These are phyloP conservation scores for Colletotrichum tanaceti DNA, from an alignment of 2,329 filamentous ascomycete genomes.

Conservation along the genomic window DNA sequence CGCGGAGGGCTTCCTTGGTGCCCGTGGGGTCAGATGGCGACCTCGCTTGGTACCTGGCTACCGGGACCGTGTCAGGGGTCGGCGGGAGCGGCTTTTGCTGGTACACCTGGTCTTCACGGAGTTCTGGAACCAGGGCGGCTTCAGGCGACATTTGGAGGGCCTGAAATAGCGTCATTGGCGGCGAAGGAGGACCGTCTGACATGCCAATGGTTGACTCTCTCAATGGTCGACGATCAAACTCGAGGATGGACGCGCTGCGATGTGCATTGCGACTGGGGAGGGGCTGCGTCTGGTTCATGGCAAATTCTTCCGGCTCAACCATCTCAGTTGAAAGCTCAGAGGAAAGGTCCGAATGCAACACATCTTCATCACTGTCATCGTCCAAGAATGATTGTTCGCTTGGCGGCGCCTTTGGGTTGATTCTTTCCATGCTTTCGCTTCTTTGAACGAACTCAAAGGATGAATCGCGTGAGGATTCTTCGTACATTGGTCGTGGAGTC, in stretches of 20 bases:
- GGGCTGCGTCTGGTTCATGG: slow-evolving; percentile 28
- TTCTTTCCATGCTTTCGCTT: slow-evolving; percentile 63
- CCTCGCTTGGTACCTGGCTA: slow-evolving; percentile 51
- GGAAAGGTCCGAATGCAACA: slow-evolving; percentile 68
- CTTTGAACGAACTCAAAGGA: slow-evolving; percentile 68
- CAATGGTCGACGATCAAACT: slow-evolving; percentile 29
- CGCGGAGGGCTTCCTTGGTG: slow-evolving; percentile 52
- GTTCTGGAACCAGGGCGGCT: slow-evolving; percentile 50
- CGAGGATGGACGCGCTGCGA: slow-evolving; percentile 27
- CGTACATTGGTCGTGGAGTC: slow-evolving; percentile 41
- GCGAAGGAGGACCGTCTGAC: slow-evolving; percentile 50
- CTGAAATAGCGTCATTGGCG: slow-evolving; percentile 61
- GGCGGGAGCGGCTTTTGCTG: slow-evolving; percentile 59
- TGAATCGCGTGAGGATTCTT: slow-evolving; percentile 15
- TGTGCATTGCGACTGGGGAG: slow-evolving; percentile 10
- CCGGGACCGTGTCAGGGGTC: slow-evolving; percentile 63
- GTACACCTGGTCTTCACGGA: slow-evolving; percentile 57
- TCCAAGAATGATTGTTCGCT: slow-evolving; percentile 59
- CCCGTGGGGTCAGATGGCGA: slow-evolving; percentile 49
- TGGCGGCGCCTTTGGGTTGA: slow-evolving; percentile 48
- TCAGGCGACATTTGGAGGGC: slow-evolving; percentile 59
- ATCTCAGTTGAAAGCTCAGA: slow-evolving; percentile 70
- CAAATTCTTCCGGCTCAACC: slow-evolving; percentile 45
- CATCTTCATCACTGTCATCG: slow-evolving; percentile 58
- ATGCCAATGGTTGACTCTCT: slow-evolving; percentile 23